Evolutionary conservation across 202 grass and related monocot species (phyloP).

Genomic region (Zoysia matrella): DNA sequence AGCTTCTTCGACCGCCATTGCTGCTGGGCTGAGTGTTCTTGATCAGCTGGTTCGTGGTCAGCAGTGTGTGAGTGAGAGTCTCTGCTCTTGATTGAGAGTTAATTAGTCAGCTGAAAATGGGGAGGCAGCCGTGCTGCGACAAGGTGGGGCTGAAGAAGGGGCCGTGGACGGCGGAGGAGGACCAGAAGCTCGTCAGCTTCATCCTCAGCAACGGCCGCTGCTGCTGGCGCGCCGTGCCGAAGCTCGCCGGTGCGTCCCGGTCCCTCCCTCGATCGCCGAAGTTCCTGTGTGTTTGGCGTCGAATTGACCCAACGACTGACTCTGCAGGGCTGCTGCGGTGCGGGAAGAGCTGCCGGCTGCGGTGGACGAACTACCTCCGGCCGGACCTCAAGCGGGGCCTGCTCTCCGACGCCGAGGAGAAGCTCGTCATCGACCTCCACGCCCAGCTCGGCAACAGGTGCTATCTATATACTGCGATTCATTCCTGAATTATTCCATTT

Average conservation of each 20-base stretch:
- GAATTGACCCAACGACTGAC: too few species aligned
- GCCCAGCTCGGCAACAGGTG: too few species aligned
- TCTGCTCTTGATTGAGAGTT: not conserved
- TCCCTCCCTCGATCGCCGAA: not conserved
- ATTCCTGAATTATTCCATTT: not conserved
- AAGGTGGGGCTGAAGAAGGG: constrained; percentile 95
- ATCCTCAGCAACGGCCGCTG: constrained; percentile 77
- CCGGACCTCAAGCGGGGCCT: too few species aligned
- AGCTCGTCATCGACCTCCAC: too few species aligned
- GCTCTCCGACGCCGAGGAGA: too few species aligned
- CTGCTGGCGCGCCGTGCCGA: constrained; percentile 93
- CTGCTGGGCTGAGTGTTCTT: not conserved
- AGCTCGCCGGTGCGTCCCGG: constrained; percentile 68
- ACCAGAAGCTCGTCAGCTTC: constrained; percentile 80
- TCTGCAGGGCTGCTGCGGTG: too few species aligned
- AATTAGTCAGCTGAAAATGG: constrained; percentile 39
- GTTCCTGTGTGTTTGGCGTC: too few species aligned
- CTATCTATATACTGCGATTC: too few species aligned
- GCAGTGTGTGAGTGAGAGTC: too few species aligned
- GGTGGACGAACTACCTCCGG: too few species aligned
- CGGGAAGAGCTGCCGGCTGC: too few species aligned
- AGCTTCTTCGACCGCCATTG: not conserved
- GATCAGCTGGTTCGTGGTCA: not conserved
- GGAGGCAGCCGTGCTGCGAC: constrained; percentile 90
- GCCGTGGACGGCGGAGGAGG: constrained; percentile 85